Evolutionary conservation across 805 yeast genomes (phyloP).

Genomic region (Kregervanrija delftensis): DNA sequence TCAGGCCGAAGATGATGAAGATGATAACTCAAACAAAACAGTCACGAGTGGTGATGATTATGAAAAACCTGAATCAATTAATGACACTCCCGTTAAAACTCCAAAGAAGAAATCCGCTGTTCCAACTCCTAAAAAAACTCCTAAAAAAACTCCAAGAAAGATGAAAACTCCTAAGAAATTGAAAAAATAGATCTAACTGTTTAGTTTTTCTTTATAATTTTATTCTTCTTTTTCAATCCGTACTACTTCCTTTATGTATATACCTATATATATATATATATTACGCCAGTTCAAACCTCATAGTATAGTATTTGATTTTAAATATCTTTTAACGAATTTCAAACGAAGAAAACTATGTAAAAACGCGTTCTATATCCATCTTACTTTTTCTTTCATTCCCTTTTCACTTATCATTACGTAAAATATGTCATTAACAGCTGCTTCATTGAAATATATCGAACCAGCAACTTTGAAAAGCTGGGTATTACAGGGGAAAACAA

Average conservation of each 20-base stretch:
- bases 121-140: neutral
- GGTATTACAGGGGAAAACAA: conserved; percentile 34
- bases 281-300: too few species aligned
- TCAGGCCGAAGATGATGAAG: conserved; percentile 14
- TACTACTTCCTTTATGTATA: too few species aligned
- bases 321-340: too few species aligned
- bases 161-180: conserved; percentile 1
- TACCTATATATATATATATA: too few species aligned
- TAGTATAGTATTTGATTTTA: too few species aligned
- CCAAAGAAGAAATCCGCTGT: neutral
- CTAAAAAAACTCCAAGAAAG: conserved; percentile 6
- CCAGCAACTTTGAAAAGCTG: conserved; percentile 39
- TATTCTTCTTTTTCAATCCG: neutral
- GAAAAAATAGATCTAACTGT: neutral
- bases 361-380: neutral
- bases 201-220: neutral
- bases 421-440: conserved; percentile 18
- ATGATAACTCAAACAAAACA: conserved; percentile 5
- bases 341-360: too few species aligned
- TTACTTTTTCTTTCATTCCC: neutral
- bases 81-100: neutral
- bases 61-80: conserved; percentile 3
- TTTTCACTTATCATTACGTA: neutral
- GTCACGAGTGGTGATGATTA: conserved; percentile 10
- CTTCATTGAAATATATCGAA: conserved; percentile 41